A percentile compares a stretch with the other conserved stretches of the same genome.
phyloP scores from a whole-genome alignment of 2,329 filamentous ascomycete species.

The Cordyceps fumosorosea region DNA sequence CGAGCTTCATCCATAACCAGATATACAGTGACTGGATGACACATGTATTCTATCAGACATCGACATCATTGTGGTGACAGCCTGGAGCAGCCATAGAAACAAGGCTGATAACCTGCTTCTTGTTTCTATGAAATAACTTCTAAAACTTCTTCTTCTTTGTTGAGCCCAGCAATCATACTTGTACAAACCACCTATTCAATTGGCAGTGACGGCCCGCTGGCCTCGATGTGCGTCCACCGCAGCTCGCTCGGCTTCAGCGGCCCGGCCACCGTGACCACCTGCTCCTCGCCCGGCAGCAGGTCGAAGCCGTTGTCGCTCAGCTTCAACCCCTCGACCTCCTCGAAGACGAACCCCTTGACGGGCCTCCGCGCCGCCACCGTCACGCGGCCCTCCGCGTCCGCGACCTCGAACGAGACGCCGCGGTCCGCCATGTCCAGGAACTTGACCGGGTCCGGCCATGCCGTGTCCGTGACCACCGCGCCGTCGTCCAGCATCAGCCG shows the following conservation, averaged over 20 bases:
- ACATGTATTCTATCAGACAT: neutral
- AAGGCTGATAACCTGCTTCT: too few relatives aligned
- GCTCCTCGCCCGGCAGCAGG: constrained; percentile 41
- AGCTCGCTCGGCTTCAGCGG: constrained; percentile 9
- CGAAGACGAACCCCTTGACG: constrained; percentile 51
- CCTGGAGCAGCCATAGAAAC: too few relatives aligned
- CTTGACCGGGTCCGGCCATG: constrained; percentile 59
- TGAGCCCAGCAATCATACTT: neutral
- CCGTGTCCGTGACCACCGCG: constrained; percentile 40
- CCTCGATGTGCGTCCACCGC: constrained; percentile 18
- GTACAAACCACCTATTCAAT: neutral
- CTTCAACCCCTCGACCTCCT: constrained; percentile 37
- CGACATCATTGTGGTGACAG: neutral
- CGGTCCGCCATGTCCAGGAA: constrained; percentile 46
- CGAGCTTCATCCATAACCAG: too few relatives aligned
- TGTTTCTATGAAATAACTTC: too few relatives aligned
- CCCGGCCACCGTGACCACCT: constrained; percentile 17
- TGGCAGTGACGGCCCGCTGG: constrained; percentile 3
- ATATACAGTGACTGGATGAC: too few relatives aligned
- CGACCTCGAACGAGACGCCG: constrained; percentile 27
- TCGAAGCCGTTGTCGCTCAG: constrained; percentile 55
- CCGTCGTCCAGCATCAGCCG: constrained; percentile 32
- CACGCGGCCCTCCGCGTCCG: constrained; percentile 21
- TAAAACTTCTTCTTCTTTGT: neutral
- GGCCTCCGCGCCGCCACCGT: constrained; percentile 35